phyloP scores from a whole-genome alignment of 148 eudicot genomes.

The Polygonum aviculare region DNA sequence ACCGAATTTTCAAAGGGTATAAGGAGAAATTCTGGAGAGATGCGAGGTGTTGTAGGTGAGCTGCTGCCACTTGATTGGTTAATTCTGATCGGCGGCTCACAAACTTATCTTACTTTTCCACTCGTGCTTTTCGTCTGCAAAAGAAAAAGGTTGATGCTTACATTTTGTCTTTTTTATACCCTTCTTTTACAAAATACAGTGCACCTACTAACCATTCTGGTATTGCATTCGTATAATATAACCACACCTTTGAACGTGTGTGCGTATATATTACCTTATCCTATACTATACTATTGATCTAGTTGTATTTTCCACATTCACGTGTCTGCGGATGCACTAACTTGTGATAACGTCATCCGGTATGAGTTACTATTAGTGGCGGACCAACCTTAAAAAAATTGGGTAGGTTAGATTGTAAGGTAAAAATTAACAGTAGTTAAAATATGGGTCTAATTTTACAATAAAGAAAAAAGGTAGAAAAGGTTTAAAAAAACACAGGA shows the following conservation, averaged over 20 bases:
- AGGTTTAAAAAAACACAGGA: too few relatives aligned
- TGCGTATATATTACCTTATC: too few relatives aligned
- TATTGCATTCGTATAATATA: not conserved
- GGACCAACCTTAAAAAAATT: too few relatives aligned
- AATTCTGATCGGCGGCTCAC: not conserved
- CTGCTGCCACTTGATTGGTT: not conserved
- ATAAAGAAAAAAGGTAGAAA: too few relatives aligned
- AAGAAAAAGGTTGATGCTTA: not conserved
- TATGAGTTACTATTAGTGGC: too few relatives aligned
- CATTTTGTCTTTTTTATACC: not conserved
- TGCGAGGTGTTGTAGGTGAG: not conserved
- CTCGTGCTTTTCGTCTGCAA: not conserved
- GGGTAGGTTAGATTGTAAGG: too few relatives aligned
- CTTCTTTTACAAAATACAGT: not conserved
- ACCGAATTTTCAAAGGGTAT: not conserved
- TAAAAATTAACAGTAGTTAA: too few relatives aligned
- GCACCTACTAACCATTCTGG: not conserved
- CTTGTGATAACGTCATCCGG: not conserved
- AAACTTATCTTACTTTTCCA: not conserved
- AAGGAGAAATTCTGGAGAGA: not conserved
- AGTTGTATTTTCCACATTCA: not conserved
- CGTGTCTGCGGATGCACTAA: not conserved
- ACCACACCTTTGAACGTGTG: too few relatives aligned
- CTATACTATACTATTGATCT: too few relatives aligned
- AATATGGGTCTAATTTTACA: too few relatives aligned